These are phyloP conservation scores for Schwanniomyces polymorphus DNA, from an alignment of 805 yeast species.

Conservation along the genomic window DNA sequence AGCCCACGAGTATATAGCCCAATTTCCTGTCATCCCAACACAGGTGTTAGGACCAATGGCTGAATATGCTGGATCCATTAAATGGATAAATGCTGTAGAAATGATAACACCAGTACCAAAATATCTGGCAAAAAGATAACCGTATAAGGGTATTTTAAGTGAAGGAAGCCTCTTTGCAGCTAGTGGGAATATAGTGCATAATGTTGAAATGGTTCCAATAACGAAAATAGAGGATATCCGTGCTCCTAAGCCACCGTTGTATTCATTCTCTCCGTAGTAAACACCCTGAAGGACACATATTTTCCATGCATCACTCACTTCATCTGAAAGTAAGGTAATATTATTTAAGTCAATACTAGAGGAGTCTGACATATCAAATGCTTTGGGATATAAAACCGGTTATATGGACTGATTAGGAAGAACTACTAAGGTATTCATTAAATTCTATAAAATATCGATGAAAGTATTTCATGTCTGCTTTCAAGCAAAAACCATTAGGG, in stretches of 20 bases:
- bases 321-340: not conserved
- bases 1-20: constrained; percentile 58
- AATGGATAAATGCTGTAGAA: constrained; percentile 78
- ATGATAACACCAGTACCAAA: constrained; percentile 86
- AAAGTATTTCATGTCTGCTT: not conserved
- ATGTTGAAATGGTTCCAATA: constrained; percentile 24
- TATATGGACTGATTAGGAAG: not conserved
- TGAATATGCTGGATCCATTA: constrained; percentile 61
- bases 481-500: not conserved
- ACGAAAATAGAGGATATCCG: constrained; percentile 32
- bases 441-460: not conserved
- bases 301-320: constrained; percentile 1
- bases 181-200: constrained; percentile 32
- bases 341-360: not conserved
- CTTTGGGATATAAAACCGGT: not conserved
- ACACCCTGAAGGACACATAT: not conserved
- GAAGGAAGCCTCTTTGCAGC: constrained; percentile 18
- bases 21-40: constrained; percentile 45
- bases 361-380: not conserved
- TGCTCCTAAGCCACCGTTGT: constrained; percentile 23
- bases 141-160: constrained; percentile 40
- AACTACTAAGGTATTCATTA: not conserved
- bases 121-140: constrained; percentile 67
- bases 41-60: constrained; percentile 20
- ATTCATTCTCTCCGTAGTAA: constrained; percentile 13